phyloP scores from a whole-genome alignment of 2,329 filamentous ascomycete genomes.

The Aspergillus japonicus region DNA sequence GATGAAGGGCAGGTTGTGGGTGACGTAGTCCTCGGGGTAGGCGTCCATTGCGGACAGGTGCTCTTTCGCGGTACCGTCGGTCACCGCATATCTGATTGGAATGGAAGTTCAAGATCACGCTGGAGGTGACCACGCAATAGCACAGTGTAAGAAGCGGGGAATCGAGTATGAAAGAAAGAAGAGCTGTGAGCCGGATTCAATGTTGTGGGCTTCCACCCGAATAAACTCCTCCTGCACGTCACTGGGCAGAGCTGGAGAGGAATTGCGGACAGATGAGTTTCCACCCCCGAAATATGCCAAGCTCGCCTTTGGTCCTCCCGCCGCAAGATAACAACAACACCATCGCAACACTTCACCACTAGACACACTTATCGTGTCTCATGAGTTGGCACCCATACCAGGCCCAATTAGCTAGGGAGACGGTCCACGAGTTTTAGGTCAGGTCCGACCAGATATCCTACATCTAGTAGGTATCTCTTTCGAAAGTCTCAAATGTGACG shows the following conservation, averaged over 20 bases:
- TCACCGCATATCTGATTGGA: conserved; percentile 37
- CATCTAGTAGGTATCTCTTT: too few relatives aligned
- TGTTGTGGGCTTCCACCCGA: neutral
- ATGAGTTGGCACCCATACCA: neutral
- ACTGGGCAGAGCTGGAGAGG: neutral
- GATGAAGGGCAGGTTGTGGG: conserved; percentile 82
- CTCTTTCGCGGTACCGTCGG: conserved; percentile 18
- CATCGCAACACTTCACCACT: neutral
- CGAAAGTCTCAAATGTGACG: too few relatives aligned
- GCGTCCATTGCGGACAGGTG: conserved; percentile 46
- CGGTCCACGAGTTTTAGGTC: too few relatives aligned
- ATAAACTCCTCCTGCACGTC: neutral
- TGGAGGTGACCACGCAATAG: neutral
- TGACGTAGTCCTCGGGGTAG: conserved; percentile 66
- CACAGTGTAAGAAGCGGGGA: neutral
- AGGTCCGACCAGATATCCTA: too few relatives aligned
- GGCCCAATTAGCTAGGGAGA: too few relatives aligned
- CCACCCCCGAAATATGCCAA: conserved; percentile 11
- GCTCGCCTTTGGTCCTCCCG: neutral
- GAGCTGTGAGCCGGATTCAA: neutral
- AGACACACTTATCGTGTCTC: neutral
- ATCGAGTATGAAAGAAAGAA: neutral
- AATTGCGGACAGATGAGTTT: conserved; percentile 2
- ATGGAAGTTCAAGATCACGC: conserved; percentile 3
- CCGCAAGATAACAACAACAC: neutral